Evolutionary conservation across 1,284 basidiomycete species (phyloP).

Genomic region (Sutorius eximius): DNA sequence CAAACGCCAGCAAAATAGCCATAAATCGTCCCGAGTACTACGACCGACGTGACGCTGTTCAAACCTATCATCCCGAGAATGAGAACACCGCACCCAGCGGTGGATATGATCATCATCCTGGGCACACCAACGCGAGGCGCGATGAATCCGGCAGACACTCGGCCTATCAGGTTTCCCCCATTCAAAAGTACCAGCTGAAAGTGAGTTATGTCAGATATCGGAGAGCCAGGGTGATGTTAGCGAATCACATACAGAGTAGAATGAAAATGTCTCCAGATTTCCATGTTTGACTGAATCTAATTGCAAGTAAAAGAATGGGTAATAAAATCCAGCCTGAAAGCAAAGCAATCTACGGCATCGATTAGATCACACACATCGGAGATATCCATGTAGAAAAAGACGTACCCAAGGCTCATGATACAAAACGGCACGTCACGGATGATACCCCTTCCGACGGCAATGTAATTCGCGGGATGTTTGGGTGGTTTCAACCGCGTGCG

Average conservation of each 20-base stretch:
- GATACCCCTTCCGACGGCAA: slow-evolving; percentile 19
- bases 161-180: slow-evolving; percentile 23
- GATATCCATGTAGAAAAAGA: neutral
- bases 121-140: slow-evolving; percentile 21
- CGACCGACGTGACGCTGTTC: slow-evolving; percentile 14
- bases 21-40: slow-evolving; percentile 26
- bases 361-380: neutral
- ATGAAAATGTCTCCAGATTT: slow-evolving; percentile 30
- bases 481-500: slow-evolving; percentile 32
- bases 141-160: slow-evolving; percentile 28
- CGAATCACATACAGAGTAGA: slow-evolving; percentile 29
- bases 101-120: slow-evolving; percentile 16
- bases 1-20: slow-evolving; percentile 45
- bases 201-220: neutral
- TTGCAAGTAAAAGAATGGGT: slow-evolving; percentile 33
- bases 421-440: slow-evolving; percentile 24
- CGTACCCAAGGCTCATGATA: slow-evolving; percentile 25
- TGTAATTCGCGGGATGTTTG: slow-evolving; percentile 15
- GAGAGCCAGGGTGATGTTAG: neutral
- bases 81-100: slow-evolving; percentile 31
- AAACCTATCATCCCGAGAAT: slow-evolving; percentile 32
- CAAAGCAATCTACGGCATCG: slow-evolving; percentile 14
- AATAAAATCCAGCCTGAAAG: slow-evolving; percentile 18
- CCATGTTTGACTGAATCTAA: slow-evolving; percentile 29
- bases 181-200: slow-evolving; percentile 31